phyloP scores from a whole-genome alignment of 495 filamentous ascomycete species.

The Achaetomiella virescens region DNA sequence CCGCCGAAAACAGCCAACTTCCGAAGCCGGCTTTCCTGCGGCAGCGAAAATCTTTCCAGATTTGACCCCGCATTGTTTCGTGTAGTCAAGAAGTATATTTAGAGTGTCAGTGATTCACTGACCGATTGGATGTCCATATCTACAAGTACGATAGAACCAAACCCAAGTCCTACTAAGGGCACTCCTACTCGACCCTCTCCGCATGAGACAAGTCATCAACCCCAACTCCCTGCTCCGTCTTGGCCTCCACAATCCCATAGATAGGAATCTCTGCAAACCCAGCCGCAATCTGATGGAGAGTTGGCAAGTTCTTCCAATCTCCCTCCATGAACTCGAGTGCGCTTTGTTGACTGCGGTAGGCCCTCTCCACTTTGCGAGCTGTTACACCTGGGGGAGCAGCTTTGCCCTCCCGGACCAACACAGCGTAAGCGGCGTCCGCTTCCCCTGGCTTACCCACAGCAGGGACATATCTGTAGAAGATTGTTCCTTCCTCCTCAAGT shows the following conservation, averaged over 20 bases:
- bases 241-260: conserved; percentile 46
- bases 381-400: background rate
- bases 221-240: conserved; percentile 44
- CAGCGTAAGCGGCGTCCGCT: conserved; percentile 42
- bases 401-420: conserved; percentile 36
- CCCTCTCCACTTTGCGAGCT: background rate
- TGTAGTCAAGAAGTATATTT: too few species aligned
- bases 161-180: too few species aligned
- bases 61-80: too few species aligned
- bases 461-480: conserved; percentile 45
- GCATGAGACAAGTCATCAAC: conserved; percentile 38
- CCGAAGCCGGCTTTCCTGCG: too few species aligned
- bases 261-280: conserved; percentile 48
- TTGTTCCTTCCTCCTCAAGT: conserved; percentile 32
- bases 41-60: too few species aligned
- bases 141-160: too few species aligned
- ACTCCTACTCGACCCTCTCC: conserved; percentile 40
- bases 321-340: background rate
- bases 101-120: too few species aligned
- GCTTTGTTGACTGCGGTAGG: background rate
- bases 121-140: too few species aligned
- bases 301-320: conserved; percentile 47
- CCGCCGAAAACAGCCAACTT: too few species aligned
- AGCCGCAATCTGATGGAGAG: conserved; percentile 48
- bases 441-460: conserved; percentile 38